Conservation (phyloP, 768 basidiomycete species). For the Russula emetica region DNA sequence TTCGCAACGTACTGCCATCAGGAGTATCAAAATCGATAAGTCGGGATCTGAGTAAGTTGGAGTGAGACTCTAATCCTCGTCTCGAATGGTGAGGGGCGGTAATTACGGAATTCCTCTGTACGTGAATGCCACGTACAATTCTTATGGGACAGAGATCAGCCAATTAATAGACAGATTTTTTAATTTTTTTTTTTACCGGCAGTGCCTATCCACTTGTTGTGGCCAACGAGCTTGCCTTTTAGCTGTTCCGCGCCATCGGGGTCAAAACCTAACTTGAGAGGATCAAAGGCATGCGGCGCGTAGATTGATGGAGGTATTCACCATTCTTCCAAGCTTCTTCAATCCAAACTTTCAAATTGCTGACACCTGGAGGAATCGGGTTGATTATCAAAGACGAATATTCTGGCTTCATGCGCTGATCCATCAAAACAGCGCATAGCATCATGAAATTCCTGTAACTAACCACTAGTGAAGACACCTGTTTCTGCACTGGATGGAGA, state of each 20-base stretch:
- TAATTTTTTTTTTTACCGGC: slow-evolving; percentile 51
- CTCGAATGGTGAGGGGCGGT: not conserved
- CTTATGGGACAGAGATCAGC: slow-evolving; percentile 37
- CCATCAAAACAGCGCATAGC: slow-evolving; percentile 67
- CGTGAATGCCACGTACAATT: slow-evolving; percentile 74
- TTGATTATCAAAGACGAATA: slow-evolving; percentile 59
- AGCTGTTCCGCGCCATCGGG: slow-evolving; percentile 60
- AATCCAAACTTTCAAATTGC: slow-evolving; percentile 73
- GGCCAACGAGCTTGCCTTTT: slow-evolving; percentile 48
- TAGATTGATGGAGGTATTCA: slow-evolving; percentile 29
- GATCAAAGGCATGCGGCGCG: not conserved
- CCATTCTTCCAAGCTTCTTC: slow-evolving; percentile 78
- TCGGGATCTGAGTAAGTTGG: slow-evolving; percentile 41
- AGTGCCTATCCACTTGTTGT: slow-evolving; percentile 77
- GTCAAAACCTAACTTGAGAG: slow-evolving; percentile 57
- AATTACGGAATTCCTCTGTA: slow-evolving; percentile 75
- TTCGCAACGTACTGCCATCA: slow-evolving; percentile 41
- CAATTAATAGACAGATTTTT: not conserved
- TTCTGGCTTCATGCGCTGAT: slow-evolving; percentile 54
- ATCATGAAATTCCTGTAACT: slow-evolving; percentile 85
- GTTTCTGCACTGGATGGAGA: slow-evolving; percentile 14
- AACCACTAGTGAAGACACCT: slow-evolving; percentile 4
- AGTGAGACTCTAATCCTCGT: slow-evolving; percentile 7
- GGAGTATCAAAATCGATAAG: slow-evolving; percentile 63
- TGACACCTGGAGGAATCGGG: slow-evolving; percentile 61